Evolutionary conservation across 208 protist species (phyloP), one percentile per base, ranked within the genome.

Genomic region (Novymonas esmeraldas): DNA sequence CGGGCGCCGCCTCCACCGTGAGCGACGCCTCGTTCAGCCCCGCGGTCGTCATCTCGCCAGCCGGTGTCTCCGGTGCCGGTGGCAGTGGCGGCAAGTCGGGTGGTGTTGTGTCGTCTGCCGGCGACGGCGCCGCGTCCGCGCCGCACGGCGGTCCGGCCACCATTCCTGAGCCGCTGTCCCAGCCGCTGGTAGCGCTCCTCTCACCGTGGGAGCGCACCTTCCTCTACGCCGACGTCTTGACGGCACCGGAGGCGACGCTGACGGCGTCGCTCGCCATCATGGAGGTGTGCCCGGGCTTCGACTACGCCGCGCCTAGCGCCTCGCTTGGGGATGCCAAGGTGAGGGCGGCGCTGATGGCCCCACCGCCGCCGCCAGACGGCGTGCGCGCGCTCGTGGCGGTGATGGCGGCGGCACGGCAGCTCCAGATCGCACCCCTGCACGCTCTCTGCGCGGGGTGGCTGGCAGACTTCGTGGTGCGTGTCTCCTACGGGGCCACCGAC

Each of bases 401-500:
- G 16, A 73, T 77, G 60, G 45, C 45, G 6, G 79, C 68, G 5
- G 81, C 89, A 11, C 71, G 73, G 64, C 60, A 78, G 51, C 68
- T 95, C 9, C 73, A 84, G 2, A 83, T 95, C 20, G 54, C 61
- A 5, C 61, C 80, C 11, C 62, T 95, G 14, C 60, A 83, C n/a
- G 77, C 73, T 22, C 51, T 95, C 38, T 92, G 87, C 63, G 48
- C 63, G 0, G 84, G 84, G 34, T 95, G 86, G 80, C 59, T 82
- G 49, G 86, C 84, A 11, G 85, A 92, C 65, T 82, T 77, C 57
- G 88, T 92, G 55, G 69, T 90, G 24, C 78, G 84, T 20, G 69
- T 68, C 14, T 82, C 75, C n/a, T 92, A 92, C 73, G 70, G 72
- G 3, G 76, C 79, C 7, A 56, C 60, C 18, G 76, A 95, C 52